Percentiles rank a stretch among this genome's conserved stretches.
phyloP scores from a whole-genome alignment of 768 basidiomycete genomes.

The Aureoboletus auriporus region DNA sequence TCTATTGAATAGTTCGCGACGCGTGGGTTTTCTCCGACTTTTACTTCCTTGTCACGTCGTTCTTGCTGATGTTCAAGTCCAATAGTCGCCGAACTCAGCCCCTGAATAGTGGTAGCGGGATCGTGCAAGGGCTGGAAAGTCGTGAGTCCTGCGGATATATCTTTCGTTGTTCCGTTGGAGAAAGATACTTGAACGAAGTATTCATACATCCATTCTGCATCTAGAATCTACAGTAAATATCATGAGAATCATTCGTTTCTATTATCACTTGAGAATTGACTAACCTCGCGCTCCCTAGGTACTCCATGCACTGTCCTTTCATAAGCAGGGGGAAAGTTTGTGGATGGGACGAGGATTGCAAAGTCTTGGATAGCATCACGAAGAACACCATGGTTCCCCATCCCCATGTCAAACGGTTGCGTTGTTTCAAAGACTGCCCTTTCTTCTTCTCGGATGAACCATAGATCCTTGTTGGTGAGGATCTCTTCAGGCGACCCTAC shows the following conservation, averaged over 20 bases:
- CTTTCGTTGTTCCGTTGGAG: constrained; percentile 10
- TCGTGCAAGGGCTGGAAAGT: constrained; percentile 11
- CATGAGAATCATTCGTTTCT: neutral
- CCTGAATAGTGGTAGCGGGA: neutral
- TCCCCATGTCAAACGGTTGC: neutral
- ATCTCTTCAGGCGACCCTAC: neutral
- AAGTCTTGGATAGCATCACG: constrained; percentile 9
- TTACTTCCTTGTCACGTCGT: no score
- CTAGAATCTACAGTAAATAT: neutral
- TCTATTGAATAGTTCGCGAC: constrained; percentile 2
- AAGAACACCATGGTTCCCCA: neutral
- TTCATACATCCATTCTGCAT: constrained; percentile 15
- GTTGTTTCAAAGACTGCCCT: constrained; percentile 13
- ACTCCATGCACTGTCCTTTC: neutral
- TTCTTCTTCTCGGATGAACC: constrained; percentile 18
- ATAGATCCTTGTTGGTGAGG: constrained; percentile 9
- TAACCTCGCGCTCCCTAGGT: neutral
- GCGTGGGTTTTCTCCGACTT: neutral
- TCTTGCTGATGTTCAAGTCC: neutral
- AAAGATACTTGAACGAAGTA: constrained; percentile 14
- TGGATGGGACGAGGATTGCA: constrained; percentile 16
- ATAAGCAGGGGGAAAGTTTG: constrained; percentile 16
- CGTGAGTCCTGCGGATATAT: constrained; percentile 16
- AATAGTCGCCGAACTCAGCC: neutral
- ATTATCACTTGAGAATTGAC: neutral